Conservation (phyloP, 345 rosid genomes). For the Melastoma malabathricum region DNA sequence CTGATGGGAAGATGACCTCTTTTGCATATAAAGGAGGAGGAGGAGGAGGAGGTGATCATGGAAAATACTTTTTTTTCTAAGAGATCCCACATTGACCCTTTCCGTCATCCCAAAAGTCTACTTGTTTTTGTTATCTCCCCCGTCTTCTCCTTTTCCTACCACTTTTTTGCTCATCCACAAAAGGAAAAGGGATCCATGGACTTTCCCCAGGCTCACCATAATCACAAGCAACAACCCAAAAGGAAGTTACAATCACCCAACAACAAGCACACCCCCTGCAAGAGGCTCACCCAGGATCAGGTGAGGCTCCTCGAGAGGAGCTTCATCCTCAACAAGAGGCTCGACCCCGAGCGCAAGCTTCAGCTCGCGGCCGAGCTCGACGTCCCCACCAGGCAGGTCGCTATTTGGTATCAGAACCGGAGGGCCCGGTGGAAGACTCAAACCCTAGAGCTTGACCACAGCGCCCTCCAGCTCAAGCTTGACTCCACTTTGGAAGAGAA, state of each 20-base stretch:
- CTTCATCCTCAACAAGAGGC: constrained; percentile 56
- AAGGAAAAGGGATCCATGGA: constrained; percentile 2
- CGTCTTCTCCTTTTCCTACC: no score
- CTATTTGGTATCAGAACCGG: constrained; percentile 95
- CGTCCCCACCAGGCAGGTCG: constrained; percentile 68
- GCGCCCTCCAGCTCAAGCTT: constrained; percentile 37
- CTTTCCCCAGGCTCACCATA: constrained; percentile 1
- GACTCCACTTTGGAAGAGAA: constrained; percentile 43
- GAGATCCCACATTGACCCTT: no score
- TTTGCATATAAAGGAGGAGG: no score
- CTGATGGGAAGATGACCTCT: no score
- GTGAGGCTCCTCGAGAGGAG: constrained; percentile 56
- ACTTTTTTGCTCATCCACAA: no score
- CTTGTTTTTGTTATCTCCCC: no score
- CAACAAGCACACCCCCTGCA: constrained; percentile 13
- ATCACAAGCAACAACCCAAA: constrained; percentile 11
- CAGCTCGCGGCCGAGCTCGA: constrained; percentile 54
- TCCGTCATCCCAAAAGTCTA: no score
- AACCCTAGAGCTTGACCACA: constrained; percentile 51
- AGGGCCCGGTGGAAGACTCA: constrained; percentile 85
- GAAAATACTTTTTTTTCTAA: no score
- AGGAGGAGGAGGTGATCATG: no score
- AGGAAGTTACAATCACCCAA: not conserved
- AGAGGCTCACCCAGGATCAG: constrained; percentile 64
- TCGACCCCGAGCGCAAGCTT: constrained; percentile 56